Evolutionary conservation across 305 asterid species (phyloP).

Genomic region (Fraxinus nigra): DNA sequence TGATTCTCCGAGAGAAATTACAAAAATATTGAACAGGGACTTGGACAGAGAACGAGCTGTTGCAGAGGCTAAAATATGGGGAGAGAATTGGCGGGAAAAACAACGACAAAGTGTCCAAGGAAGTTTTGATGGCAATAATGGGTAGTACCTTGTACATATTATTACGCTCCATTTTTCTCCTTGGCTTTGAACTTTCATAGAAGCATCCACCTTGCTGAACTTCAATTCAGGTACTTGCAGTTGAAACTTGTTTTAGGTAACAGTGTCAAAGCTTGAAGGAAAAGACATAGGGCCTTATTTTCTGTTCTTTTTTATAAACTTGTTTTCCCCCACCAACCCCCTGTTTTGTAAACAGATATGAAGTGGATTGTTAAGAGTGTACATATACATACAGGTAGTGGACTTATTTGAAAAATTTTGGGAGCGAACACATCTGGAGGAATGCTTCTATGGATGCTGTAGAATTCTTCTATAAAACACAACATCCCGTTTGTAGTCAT

Average conservation of each 20-base stretch:
- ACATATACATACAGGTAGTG: neutral
- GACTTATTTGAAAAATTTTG: neutral
- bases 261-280: neutral
- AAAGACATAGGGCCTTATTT: neutral
- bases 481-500: conserved; percentile 14
- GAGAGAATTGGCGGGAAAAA: conserved; percentile 56
- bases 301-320: neutral
- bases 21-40: conserved; percentile 44
- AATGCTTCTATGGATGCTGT: neutral
- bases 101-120: conserved; percentile 36
- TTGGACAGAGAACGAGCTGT: conserved; percentile 65
- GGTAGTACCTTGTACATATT: conserved; percentile 10
- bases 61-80: conserved; percentile 87
- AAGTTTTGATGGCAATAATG: conserved; percentile 42
- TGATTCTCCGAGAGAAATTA: conserved; percentile 49
- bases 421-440: conserved; percentile 1
- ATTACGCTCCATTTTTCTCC: conserved; percentile 17
- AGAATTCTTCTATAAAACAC: neutral
- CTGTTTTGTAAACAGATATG: conserved; percentile 3
- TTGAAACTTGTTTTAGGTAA: neutral
- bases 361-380: conserved; percentile 19
- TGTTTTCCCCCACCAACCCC: neutral
- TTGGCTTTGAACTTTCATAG: neutral
- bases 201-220: neutral
- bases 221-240: neutral